These are phyloP conservation scores for Letharia columbiana DNA, from an alignment of 495 filamentous ascomycete genomes.

Conservation along the genomic window DNA sequence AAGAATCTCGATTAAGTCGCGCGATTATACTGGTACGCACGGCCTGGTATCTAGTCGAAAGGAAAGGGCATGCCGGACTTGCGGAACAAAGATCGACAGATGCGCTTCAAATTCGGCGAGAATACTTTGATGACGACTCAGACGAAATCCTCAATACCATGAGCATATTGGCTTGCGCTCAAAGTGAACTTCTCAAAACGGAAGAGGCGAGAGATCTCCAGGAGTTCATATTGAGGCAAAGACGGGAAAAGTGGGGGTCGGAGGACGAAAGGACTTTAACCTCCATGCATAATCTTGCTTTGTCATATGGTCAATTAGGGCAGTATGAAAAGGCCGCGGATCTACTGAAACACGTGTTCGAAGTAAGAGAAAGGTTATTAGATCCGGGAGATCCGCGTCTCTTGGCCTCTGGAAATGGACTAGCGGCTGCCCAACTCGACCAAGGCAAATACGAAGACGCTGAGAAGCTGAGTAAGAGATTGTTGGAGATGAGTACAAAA, in stretches of 20 bases:
- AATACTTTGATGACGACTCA: not conserved
- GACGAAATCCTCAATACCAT: not conserved
- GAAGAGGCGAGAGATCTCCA: not conserved
- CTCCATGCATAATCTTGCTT: not conserved
- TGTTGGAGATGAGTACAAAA: not conserved
- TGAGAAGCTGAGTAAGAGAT: not conserved
- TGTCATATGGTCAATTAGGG: rapidly evolving
- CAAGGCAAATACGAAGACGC: not conserved
- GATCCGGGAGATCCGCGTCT: not conserved
- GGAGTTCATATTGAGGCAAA: not conserved
- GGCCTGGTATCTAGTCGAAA: not conserved
- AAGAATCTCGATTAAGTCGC: not conserved
- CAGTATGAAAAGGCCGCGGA: not conserved
- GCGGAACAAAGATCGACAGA: not conserved
- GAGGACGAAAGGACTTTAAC: not conserved
- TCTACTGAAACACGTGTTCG: too few relatives aligned
- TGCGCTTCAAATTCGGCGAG: not conserved
- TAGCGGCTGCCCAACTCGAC: not conserved
- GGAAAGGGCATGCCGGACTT: not conserved
- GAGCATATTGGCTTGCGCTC: not conserved
- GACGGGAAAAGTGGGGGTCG: not conserved
- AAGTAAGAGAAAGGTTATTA: not conserved
- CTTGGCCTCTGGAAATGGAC: not conserved
- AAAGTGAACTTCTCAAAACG: rapidly evolving
- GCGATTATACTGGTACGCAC: not conserved